These are phyloP conservation scores for Byssoonygena ceratinophila DNA, from an alignment of 2,329 filamentous ascomycete genomes.

Conservation along the genomic window DNA sequence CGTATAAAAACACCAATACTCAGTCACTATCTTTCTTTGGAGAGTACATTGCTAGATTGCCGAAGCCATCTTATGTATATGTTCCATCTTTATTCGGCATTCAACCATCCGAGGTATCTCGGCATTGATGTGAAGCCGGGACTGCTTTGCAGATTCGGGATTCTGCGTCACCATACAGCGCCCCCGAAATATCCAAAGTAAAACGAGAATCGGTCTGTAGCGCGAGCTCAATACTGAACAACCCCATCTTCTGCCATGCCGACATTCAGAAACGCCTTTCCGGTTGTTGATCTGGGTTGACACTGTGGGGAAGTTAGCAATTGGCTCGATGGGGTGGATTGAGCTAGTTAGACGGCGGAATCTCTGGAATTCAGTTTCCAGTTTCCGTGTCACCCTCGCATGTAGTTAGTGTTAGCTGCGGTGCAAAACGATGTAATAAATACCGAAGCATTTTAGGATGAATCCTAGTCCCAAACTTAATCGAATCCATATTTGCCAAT, in stretches of 20 bases:
- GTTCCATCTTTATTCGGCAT: background rate
- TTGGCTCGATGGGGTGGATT: background rate
- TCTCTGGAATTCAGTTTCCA: background rate
- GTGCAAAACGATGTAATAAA: background rate
- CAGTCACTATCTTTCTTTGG: background rate
- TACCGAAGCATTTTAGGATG: no score
- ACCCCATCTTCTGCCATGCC: background rate
- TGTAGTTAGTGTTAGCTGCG: no score
- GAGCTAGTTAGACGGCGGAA: background rate
- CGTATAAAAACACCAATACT: background rate
- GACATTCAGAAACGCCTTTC: background rate
- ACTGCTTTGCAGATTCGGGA: background rate
- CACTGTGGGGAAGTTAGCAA: background rate
- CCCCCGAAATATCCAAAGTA: background rate
- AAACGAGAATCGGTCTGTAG: background rate
- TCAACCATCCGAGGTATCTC: constrained; percentile 7
- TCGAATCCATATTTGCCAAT: no score
- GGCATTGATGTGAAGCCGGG: background rate
- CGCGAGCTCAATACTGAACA: background rate
- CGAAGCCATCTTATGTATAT: background rate
- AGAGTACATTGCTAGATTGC: background rate
- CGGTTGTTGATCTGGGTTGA: background rate
- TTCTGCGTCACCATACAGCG: background rate
- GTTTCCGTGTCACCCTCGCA: no score
- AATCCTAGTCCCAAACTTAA: no score